phyloP scores from a whole-genome alignment of 2,329 filamentous ascomycete species.

The Epichloe gansuensis region DNA sequence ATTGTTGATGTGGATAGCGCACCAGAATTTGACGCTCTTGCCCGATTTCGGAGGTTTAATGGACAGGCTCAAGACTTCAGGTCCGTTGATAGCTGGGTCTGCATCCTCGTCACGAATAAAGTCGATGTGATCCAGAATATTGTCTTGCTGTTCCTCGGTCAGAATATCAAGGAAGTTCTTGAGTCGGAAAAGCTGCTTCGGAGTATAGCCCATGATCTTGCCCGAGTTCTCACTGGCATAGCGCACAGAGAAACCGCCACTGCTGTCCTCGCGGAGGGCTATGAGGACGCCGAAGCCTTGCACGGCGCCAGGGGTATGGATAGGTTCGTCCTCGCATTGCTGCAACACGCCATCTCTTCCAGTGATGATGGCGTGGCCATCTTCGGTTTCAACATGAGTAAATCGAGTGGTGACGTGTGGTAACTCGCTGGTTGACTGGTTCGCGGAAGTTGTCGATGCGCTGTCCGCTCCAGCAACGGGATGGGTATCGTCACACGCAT shows the following conservation, averaged over 20 bases:
- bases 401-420: conserved; percentile 59
- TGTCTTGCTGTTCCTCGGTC: conserved; percentile 72
- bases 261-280: conserved; percentile 57
- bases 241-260: conserved; percentile 56
- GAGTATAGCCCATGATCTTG: conserved; percentile 62
- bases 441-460: conserved; percentile 10
- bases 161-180: conserved; percentile 73
- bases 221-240: conserved; percentile 74
- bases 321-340: conserved; percentile 81
- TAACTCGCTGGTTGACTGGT: conserved; percentile 22
- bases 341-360: conserved; percentile 64
- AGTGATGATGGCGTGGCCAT: conserved; percentile 72
- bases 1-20: conserved; percentile 67
- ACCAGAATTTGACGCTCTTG: conserved; percentile 64
- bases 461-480: conserved; percentile 3
- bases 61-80: conserved; percentile 74
- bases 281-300: conserved; percentile 72
- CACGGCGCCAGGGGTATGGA: conserved; percentile 72
- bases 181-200: conserved; percentile 61
- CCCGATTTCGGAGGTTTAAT: conserved; percentile 44
- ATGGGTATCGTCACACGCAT: not conserved
- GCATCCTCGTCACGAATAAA: conserved; percentile 76
- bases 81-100: conserved; percentile 63
- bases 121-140: conserved; percentile 73
- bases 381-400: conserved; percentile 63